Percentiles rank a stretch among this genome's conserved stretches.
These are phyloP conservation scores for Corchorus capsularis DNA, from an alignment of 345 rosid species.

Conservation along the genomic window DNA sequence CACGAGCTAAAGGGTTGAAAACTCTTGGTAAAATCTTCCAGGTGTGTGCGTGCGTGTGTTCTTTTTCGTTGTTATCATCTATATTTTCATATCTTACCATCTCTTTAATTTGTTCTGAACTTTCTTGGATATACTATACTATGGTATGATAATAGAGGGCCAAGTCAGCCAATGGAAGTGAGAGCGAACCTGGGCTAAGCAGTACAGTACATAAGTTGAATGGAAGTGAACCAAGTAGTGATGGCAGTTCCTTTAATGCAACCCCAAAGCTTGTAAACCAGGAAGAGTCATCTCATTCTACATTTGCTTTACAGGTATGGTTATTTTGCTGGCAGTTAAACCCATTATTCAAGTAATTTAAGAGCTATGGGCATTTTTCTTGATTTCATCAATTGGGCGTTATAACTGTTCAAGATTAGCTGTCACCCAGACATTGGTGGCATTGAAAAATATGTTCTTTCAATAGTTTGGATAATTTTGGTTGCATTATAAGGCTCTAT, in stretches of 20 bases:
- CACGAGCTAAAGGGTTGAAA: constrained; percentile 92
- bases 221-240: constrained; percentile 48
- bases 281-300: constrained; percentile 49
- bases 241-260: constrained; percentile 39
- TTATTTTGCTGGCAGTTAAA: constrained; percentile 3
- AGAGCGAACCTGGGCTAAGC: constrained; percentile 46
- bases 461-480: background rate
- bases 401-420: background rate
- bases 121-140: constrained; percentile 19
- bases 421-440: background rate
- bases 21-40: constrained; percentile 93
- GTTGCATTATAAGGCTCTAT: background rate
- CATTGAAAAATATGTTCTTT: background rate
- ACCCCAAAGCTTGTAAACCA: constrained; percentile 45
- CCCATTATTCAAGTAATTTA: background rate
- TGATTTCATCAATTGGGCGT: background rate
- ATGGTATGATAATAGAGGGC: constrained; percentile 48
- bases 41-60: constrained; percentile 39
- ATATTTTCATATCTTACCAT: background rate
- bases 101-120: background rate
- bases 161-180: constrained; percentile 62
- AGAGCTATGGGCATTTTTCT: background rate
- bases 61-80: background rate
- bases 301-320: constrained; percentile 59
- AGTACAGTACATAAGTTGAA: constrained; percentile 45